Percentiles rank a stretch among this genome's conserved stretches.
phyloP scores from a whole-genome alignment of 495 filamentous ascomycete species.

The Tuber aestivum region DNA sequence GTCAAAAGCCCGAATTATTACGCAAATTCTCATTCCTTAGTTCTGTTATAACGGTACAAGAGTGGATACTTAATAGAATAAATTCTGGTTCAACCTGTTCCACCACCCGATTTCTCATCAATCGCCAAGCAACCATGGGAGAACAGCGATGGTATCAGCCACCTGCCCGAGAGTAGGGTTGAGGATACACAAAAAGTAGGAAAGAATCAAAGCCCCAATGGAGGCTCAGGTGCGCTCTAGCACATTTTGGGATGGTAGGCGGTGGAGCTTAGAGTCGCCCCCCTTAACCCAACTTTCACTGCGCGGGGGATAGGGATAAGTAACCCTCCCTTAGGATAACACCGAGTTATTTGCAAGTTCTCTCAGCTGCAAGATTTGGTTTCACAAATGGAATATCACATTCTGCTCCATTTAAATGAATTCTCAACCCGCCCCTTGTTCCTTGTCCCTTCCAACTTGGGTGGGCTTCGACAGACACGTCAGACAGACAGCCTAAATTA shows the following conservation, averaged over 20 bases:
- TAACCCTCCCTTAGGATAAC: background rate
- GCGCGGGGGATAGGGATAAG: background rate
- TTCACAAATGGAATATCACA: background rate
- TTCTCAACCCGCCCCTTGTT: background rate
- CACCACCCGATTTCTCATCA: background rate
- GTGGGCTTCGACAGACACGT: background rate
- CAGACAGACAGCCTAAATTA: background rate
- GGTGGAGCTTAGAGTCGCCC: background rate
- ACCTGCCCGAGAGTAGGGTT: background rate
- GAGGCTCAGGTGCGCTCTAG: background rate
- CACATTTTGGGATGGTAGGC: background rate
- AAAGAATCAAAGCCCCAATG: background rate
- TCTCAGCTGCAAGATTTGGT: background rate
- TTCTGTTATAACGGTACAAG: background rate
- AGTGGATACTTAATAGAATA: background rate
- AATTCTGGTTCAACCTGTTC: rapidly evolving
- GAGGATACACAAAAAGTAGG: background rate
- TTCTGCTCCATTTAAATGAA: background rate
- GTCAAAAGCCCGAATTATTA: background rate
- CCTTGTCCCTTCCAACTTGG: background rate
- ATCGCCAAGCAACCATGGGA: background rate
- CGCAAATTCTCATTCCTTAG: background rate
- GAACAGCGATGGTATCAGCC: background rate
- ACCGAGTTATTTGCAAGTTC: no score
- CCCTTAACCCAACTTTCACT: background rate